phyloP scores from a whole-genome alignment of 495 filamentous ascomycete genomes.

The Schizothecium vesticola region DNA sequence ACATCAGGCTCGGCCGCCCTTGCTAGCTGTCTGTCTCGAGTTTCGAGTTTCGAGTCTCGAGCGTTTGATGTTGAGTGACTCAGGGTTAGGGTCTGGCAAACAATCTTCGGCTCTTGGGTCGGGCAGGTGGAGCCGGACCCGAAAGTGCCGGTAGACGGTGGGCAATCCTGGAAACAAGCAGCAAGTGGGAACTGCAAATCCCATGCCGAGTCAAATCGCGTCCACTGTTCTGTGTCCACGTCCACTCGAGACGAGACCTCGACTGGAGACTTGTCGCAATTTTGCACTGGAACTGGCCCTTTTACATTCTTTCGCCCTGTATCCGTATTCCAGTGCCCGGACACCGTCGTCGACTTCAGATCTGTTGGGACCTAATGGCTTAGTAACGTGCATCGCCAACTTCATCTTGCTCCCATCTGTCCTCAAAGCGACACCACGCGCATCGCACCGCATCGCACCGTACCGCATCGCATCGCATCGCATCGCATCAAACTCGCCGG shows the following conservation, averaged over 20 bases:
- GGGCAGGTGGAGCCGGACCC: background rate
- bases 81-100: background rate
- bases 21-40: background rate
- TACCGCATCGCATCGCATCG: background rate
- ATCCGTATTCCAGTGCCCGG: background rate
- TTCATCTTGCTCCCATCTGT: background rate
- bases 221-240: background rate
- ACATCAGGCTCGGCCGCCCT: background rate
- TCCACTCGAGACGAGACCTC: background rate
- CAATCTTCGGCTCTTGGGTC: background rate
- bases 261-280: background rate
- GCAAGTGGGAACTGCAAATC: background rate
- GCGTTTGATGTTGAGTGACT: background rate
- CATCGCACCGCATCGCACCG: background rate
- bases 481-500: background rate
- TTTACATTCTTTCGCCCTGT: background rate
- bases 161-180: background rate
- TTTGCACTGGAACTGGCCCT: background rate
- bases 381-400: background rate
- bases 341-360: too few species aligned
- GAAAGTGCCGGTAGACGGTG: background rate
- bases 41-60: background rate
- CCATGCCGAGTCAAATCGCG: background rate
- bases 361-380: background rate
- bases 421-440: background rate